Percentiles rank a stretch among this genome's conserved stretches.
Conservation (phyloP, 495 filamentous ascomycete genomes). For the Penicillium dipodomyicola region DNA sequence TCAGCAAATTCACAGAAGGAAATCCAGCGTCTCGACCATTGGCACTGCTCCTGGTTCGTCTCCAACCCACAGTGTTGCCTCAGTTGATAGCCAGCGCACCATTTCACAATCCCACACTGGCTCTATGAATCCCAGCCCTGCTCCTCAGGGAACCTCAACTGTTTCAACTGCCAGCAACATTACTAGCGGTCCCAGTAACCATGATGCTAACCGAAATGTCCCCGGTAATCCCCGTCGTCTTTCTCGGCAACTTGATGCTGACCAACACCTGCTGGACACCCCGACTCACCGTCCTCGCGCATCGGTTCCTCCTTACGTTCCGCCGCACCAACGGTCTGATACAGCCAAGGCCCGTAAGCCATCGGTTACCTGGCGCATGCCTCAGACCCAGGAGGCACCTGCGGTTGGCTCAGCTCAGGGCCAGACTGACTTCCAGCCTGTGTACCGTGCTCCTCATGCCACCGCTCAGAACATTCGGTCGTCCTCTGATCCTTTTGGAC, state of each 20-base stretch:
- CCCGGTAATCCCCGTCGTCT: neutral
- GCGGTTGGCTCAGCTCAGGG: neutral
- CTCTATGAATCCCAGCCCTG: neutral
- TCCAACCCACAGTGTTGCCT: neutral
- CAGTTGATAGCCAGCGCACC: neutral
- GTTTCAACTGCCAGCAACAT: neutral
- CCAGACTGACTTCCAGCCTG: neutral
- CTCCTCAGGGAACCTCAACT: neutral
- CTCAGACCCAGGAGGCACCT: neutral
- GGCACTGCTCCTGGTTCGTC: neutral
- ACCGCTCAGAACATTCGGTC: slow-evolving; percentile 13
- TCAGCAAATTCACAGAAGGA: neutral
- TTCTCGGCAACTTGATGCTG: neutral
- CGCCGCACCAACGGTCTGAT: neutral
- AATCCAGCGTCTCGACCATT: neutral
- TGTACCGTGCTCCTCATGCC: neutral
- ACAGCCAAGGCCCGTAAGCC: neutral
- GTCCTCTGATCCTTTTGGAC: neutral
- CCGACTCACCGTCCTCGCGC: neutral
- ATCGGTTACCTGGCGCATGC: neutral
- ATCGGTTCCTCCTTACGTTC: neutral
- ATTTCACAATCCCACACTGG: neutral
- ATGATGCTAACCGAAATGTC: neutral
- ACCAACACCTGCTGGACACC: neutral
- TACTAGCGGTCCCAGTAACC: neutral